Evolutionary conservation across 2,329 filamentous ascomycete species (phyloP).

Genomic region (Talaromyces marneffei): DNA sequence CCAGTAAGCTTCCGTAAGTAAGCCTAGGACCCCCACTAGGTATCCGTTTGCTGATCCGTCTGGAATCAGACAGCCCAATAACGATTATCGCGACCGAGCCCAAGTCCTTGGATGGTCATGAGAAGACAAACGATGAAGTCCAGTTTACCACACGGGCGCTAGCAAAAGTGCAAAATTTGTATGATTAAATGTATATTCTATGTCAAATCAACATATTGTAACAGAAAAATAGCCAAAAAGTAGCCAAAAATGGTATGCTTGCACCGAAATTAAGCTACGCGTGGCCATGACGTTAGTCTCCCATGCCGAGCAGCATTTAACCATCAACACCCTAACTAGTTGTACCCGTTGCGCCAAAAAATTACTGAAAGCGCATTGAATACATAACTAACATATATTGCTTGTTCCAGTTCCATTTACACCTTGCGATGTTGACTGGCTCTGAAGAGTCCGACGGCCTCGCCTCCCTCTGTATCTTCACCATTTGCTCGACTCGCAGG

Average conservation of each 20-base stretch:
- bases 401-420: neutral
- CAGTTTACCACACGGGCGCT: neutral
- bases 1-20: too few relatives aligned
- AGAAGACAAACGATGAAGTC: neutral
- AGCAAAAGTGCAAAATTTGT: neutral
- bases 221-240: neutral
- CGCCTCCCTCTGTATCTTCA: neutral
- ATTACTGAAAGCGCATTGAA: neutral
- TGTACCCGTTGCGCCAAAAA: neutral
- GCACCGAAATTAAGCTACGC: neutral
- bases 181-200: neutral
- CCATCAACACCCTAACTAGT: too few relatives aligned
- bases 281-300: neutral
- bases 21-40: too few relatives aligned
- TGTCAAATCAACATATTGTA: neutral
- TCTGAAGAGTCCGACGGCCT: neutral
- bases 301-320: too few relatives aligned
- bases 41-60: too few relatives aligned
- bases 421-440: neutral
- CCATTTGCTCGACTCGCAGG: too few relatives aligned
- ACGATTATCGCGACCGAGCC: neutral
- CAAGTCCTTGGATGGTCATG: neutral
- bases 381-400: too few relatives aligned
- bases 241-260: neutral
- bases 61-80: too few relatives aligned